Evolutionary conservation across 495 filamentous ascomycete genomes (phyloP), one percentile per base, ranked within the genome.

Genomic region (Penicillium cinerascens): DNA sequence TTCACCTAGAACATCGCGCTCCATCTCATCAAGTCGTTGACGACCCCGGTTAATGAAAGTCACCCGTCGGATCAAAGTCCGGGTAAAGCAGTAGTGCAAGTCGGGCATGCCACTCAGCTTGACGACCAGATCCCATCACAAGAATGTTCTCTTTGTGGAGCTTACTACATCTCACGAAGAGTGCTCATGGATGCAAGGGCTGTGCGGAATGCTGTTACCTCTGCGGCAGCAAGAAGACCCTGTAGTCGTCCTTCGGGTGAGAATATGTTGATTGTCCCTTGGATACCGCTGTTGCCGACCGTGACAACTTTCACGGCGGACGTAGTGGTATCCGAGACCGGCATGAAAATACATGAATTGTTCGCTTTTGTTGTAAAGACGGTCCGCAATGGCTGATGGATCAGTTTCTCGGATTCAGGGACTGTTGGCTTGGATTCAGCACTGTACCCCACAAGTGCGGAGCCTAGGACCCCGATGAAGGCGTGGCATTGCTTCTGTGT

Each of bases 71-170:
- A 95, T 83, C 11, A 86, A 83, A 71, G n/a, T 49, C 81, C 62
- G 47, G 63, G 16, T 61, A 59, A 0, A 95, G 73, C 18, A 95
- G 75, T 2, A 98, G 76, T 0, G 88, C 83, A 0, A 96, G 80
- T 0, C 91, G 86, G 16, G 90, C 81, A 70, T 96, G 91, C 92
- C 92, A 98, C 66, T 90, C 89, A 3, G 93, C 92, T 71, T 96
- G 92, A 49, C 86, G 79, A 23, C 93, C 93, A 4, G 86, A 83
- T 21, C 93, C 93, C 61, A 98, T 92, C 44, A 96, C 83, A 15
- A 85, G 79, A 2, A 95, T 60, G 22, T 83, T 86, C 51, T 85
- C 82, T 38, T 90, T 82, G 21, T 38, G 41, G 1, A 71, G 37
- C 1, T 54, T 42, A 8, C 70, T 61, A 33, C 73, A 70, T 17